Evolutionary conservation across 139 green algal genomes (phyloP).

Genomic region (Chlamydomonas sp.): DNA sequence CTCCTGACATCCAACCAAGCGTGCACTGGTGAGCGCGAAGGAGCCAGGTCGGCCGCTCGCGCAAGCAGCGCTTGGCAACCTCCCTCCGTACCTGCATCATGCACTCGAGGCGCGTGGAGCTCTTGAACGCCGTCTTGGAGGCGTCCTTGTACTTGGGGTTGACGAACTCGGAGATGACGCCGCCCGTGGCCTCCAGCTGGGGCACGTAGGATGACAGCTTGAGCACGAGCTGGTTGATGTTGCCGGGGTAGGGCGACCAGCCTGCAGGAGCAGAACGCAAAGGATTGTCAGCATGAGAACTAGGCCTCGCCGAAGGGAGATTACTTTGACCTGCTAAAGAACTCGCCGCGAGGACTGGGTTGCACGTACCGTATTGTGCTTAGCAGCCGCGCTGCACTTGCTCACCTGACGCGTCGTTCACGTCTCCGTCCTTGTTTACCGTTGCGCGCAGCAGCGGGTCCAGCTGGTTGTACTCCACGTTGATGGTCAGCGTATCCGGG

Average conservation of each 20-base stretch:
- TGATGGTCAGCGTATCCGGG: slow-evolving; percentile 84
- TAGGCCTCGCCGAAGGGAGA: no score
- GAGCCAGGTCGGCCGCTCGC: no score
- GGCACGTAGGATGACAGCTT: slow-evolving; percentile 81
- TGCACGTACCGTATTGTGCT: neutral
- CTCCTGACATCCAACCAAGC: no score
- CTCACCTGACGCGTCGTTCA: slow-evolving; percentile 81
- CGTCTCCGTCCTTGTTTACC: slow-evolving; percentile 77
- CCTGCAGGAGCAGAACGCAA: slow-evolving; percentile 51
- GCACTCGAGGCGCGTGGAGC: slow-evolving; percentile 96
- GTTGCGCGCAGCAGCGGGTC: slow-evolving; percentile 92
- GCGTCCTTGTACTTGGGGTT: slow-evolving; percentile 97
- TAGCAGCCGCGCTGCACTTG: neutral
- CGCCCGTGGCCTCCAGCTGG: slow-evolving; percentile 78
- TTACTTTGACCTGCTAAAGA: no score
- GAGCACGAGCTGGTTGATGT: slow-evolving; percentile 97
- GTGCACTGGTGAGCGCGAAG: no score
- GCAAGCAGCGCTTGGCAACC: no score
- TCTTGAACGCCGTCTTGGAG: slow-evolving; percentile 92
- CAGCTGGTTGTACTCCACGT: slow-evolving; percentile 99
- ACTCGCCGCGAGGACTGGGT: no score
- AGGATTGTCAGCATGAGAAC: neutral
- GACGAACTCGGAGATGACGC: slow-evolving; percentile 97
- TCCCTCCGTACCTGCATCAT: slow-evolving; percentile 93
- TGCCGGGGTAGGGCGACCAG: slow-evolving; percentile 96